Conservation (phyloP, 352 stramenopile species). For the Phytopythium boreale region DNA sequence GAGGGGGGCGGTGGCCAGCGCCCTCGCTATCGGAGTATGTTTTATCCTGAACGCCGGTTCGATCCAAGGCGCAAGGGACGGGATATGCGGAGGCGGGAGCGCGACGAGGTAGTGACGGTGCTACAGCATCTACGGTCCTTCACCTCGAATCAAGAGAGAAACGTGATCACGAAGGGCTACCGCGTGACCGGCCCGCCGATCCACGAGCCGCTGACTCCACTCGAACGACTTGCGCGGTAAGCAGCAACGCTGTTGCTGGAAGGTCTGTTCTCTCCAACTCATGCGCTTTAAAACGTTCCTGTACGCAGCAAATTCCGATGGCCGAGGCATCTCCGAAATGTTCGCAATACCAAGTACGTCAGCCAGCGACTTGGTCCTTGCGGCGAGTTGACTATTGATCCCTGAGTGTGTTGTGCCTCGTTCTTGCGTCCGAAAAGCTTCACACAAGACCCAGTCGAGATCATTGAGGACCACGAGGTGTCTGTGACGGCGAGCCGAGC, state of each 20-base stretch:
- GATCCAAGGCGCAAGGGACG: not conserved
- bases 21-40: not conserved
- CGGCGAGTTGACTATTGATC: too few relatives aligned
- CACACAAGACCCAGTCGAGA: constrained; percentile 38
- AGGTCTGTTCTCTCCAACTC: not conserved
- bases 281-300: not conserved
- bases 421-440: constrained; percentile 24
- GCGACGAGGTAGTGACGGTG: not conserved
- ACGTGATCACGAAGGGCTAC: constrained; percentile 26
- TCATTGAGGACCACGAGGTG: constrained; percentile 52
- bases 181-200: constrained; percentile 38
- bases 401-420: constrained; percentile 2
- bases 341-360: constrained; percentile 54
- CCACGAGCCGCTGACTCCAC: constrained; percentile 20
- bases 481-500: not conserved
- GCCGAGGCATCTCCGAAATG: constrained; percentile 59
- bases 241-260: not conserved
- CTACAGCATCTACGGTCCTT: constrained; percentile 14
- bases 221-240: not conserved
- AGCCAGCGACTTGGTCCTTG: constrained; percentile 7
- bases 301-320: constrained; percentile 69
- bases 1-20: too few relatives aligned
- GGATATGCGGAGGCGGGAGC: not conserved
- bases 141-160: constrained; percentile 27
- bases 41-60: not conserved